Percentiles rank a stretch among this genome's conserved stretches.
phyloP scores from a whole-genome alignment of 352 stramenopile species.

The Pythium periplocum region DNA sequence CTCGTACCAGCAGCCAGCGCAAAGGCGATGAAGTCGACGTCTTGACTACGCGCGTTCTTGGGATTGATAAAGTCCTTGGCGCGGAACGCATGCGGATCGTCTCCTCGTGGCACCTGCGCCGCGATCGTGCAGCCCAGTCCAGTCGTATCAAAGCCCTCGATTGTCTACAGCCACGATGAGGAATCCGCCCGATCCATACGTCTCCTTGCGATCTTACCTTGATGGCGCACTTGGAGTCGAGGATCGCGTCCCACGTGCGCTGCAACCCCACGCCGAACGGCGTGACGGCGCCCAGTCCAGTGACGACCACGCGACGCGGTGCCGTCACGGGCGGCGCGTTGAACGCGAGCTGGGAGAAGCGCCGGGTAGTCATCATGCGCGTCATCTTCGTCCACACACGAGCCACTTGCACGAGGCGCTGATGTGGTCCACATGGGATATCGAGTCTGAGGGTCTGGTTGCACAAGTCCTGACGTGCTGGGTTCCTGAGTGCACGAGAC shows the following conservation, averaged over 20 bases:
- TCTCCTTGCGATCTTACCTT: constrained; percentile 18
- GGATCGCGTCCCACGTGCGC: constrained; percentile 75
- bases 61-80: constrained; percentile 66
- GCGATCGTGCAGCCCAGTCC: constrained; percentile 68
- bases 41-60: constrained; percentile 61
- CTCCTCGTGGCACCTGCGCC: constrained; percentile 57
- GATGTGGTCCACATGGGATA: too few species aligned
- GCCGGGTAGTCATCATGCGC: constrained; percentile 10
- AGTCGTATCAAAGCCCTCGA: constrained; percentile 49
- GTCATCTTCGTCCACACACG: too few species aligned
- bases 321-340: constrained; percentile 41
- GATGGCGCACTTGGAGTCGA: constrained; percentile 77
- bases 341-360: constrained; percentile 67
- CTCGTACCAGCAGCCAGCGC: constrained; percentile 68
- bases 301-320: constrained; percentile 88
- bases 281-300: constrained; percentile 87
- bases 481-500: too few species aligned
- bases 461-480: too few species aligned
- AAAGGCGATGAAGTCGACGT: constrained; percentile 85
- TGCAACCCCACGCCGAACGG: constrained; percentile 85
- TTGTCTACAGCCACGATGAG: constrained; percentile 23
- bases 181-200: too few species aligned
- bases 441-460: too few species aligned
- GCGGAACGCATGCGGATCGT: constrained; percentile 43
- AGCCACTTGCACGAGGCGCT: too few species aligned